A percentile compares a stretch with the other conserved stretches of the same genome.
phyloP scores from a whole-genome alignment of 1,284 basidiomycete species.

The Anthracocystis setariae region DNA sequence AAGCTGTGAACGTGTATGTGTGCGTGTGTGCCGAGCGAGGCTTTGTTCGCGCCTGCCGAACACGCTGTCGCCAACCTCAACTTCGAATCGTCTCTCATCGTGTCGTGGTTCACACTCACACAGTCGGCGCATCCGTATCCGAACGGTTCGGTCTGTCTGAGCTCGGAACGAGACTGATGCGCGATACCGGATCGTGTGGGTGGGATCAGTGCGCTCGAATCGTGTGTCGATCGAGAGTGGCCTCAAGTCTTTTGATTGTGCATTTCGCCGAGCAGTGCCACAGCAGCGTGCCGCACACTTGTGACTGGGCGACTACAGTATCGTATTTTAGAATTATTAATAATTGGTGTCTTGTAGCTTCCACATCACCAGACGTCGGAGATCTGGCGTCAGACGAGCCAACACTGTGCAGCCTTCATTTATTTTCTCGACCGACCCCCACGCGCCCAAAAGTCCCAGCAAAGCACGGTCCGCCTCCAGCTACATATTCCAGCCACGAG shows the following conservation, averaged over 20 bases:
- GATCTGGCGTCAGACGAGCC: slow-evolving; percentile 5
- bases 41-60: background rate
- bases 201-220: no score
- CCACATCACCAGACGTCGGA: slow-evolving; percentile 41
- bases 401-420: background rate
- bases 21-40: background rate
- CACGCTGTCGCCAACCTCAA: background rate
- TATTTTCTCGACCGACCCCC: slow-evolving; percentile 1
- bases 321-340: background rate
- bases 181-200: no score
- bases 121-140: no score
- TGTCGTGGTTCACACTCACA: no score
- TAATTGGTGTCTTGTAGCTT: slow-evolving; percentile 8
- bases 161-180: no score
- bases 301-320: no score
- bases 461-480: slow-evolving; percentile 32
- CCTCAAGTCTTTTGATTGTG: no score
- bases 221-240: no score
- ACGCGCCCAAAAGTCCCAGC: slow-evolving; percentile 8
- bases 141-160: no score
- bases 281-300: no score
- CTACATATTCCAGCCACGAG: slow-evolving; percentile 10
- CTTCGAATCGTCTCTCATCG: background rate
- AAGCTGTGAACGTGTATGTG: no score
- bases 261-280: no score